Evolutionary conservation across 2,329 filamentous ascomycete species (phyloP), one percentile per base, ranked within the genome.

Genomic region (Clonostachys solani): DNA sequence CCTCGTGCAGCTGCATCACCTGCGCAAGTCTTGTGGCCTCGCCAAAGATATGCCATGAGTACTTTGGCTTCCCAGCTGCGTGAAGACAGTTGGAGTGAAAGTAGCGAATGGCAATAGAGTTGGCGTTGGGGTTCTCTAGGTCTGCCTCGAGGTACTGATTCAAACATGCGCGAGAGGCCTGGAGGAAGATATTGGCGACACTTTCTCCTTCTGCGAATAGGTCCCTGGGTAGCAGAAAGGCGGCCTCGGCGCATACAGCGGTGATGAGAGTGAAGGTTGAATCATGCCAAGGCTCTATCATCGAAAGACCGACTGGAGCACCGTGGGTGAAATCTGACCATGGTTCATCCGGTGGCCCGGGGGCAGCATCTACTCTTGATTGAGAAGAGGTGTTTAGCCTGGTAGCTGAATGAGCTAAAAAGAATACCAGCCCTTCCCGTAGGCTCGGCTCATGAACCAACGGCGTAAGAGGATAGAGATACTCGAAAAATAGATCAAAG

Each of bases 1-100:
- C 69, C 5, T 72, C 63, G 40, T 73, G 62, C 29, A 73, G 52
- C 13, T 67, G 60, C 68, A 73, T 72, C 2, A 65, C 63, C 49
- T 73, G 69, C 0, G 63, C 65, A 6, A 74, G 60, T 2, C 68
- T 58, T 5, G 64, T 65, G 1, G 69, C 70, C 48, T 73, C 68
- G 2, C 70, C 69, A 50, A 73, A 69, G 2, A 73, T 68, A 43
- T 72, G 67, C 68, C 70, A 73, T 5, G 70, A 72, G 17, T 68
- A 63, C 23, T 66, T 63, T 5, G 68, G 67, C 38, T 68, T 71
- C 0, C 69, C 71, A 1, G 66, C 58, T 2, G 68, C 68, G 42
- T 73, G 71, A 3, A 73, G 53, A 40, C 69, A 71, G 46, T 71
- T 72, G 13, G 71, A 73, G 44, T 74, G 71, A 19, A 72, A 69